These are phyloP conservation scores for Penicillium nordicum DNA, from an alignment of 2,329 filamentous ascomycete species.

Conservation along the genomic window DNA sequence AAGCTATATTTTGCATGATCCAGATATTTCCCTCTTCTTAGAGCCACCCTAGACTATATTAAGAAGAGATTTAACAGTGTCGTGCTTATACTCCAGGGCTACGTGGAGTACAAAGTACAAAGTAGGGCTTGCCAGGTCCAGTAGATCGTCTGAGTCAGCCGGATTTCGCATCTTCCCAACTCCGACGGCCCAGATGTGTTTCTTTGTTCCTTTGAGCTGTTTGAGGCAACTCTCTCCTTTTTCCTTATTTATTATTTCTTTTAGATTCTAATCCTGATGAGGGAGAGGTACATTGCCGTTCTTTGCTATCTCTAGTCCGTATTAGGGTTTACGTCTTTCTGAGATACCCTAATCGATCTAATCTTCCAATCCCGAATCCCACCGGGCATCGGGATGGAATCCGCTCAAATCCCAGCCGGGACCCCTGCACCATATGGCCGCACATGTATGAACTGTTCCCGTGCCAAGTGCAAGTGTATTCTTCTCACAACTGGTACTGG, in stretches of 20 bases:
- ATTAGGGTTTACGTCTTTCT: background rate
- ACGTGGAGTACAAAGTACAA: background rate
- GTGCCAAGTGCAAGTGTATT: constrained; percentile 23
- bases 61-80: background rate
- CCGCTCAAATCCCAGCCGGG: background rate
- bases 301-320: background rate
- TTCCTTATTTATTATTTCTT: background rate
- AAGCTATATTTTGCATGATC: background rate
- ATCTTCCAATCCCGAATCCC: constrained; percentile 5
- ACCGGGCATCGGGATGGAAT: constrained; percentile 5
- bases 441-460: constrained; percentile 10
- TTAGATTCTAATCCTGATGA: background rate
- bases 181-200: background rate
- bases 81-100: background rate
- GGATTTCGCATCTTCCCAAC: background rate
- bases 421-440: constrained; percentile 10
- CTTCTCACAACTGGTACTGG: constrained; percentile 27
- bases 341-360: background rate
- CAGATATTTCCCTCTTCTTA: background rate
- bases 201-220: background rate
- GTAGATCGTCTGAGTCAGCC: background rate
- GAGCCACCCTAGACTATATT: background rate
- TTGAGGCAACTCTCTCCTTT: background rate
- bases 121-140: background rate
- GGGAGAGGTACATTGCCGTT: background rate